Evolutionary conservation across 2,329 filamentous ascomycete genomes (phyloP).

Genomic region (Orbilia blumenaviensis): DNA sequence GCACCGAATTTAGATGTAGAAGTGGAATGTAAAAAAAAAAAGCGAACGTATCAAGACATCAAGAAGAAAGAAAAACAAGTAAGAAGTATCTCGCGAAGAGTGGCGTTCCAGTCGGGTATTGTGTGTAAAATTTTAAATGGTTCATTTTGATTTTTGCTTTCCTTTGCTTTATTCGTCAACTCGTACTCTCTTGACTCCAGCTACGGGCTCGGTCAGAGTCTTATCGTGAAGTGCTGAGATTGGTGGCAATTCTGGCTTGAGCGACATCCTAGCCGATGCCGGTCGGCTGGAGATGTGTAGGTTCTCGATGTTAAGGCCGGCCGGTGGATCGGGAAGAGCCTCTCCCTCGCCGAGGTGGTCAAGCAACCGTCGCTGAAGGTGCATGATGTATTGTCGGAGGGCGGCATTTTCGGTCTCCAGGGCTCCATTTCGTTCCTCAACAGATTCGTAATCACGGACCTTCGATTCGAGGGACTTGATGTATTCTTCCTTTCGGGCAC

Average conservation of each 20-base stretch:
- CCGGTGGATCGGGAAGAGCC: constrained; percentile 81
- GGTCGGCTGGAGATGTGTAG: constrained; percentile 49
- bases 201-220: constrained; percentile 21
- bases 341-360: constrained; percentile 80
- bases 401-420: constrained; percentile 89
- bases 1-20: constrained; percentile 36
- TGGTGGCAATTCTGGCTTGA: constrained; percentile 49
- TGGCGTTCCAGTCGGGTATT: constrained; percentile 18
- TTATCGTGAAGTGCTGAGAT: constrained; percentile 48
- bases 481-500: constrained; percentile 96
- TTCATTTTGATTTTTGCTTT: not conserved
- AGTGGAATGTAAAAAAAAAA: not conserved
- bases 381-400: constrained; percentile 90
- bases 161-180: constrained; percentile 50
- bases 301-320: constrained; percentile 69
- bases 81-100: constrained; percentile 1
- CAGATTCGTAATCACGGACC: constrained; percentile 78
- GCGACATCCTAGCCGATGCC: constrained; percentile 31
- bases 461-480: constrained; percentile 98
- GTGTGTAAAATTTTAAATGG: not conserved
- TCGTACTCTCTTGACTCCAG: constrained; percentile 47
- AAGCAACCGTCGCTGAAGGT: constrained; percentile 83
- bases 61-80: not conserved
- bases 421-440: constrained; percentile 81
- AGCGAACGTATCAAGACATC: constrained; percentile 14